These are phyloP conservation scores for Leccinum barrowsii DNA, from an alignment of 768 basidiomycete species.

Conservation along the genomic window DNA sequence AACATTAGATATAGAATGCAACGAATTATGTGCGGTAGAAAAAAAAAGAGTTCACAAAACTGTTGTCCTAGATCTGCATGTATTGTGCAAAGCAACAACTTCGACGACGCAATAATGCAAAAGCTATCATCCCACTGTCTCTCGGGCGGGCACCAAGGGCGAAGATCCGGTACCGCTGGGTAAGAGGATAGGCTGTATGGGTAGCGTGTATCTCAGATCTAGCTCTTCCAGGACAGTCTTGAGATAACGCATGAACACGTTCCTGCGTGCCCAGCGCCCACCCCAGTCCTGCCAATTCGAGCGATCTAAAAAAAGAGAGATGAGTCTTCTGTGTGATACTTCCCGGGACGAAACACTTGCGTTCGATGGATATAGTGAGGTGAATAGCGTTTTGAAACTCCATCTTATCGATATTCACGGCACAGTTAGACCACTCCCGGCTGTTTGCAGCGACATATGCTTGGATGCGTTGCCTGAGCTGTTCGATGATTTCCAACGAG, in stretches of 20 bases:
- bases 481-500: constrained; percentile 66
- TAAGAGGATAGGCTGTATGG: constrained; percentile 67
- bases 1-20: neutral
- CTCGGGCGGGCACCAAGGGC: neutral
- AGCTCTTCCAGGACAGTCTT: constrained; percentile 72
- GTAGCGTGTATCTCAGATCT: constrained; percentile 66
- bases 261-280: constrained; percentile 72
- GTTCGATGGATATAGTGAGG: constrained; percentile 68
- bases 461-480: constrained; percentile 55
- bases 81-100: neutral
- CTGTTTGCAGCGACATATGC: constrained; percentile 59
- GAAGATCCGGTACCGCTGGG: constrained; percentile 25
- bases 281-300: constrained; percentile 90
- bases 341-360: constrained; percentile 36
- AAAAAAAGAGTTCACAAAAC: neutral
- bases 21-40: neutral
- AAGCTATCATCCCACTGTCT: neutral
- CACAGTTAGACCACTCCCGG: constrained; percentile 68
- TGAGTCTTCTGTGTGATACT: neutral
- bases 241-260: constrained; percentile 69
- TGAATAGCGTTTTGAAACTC: constrained; percentile 70
- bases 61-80: neutral
- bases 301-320: constrained; percentile 44
- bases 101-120: neutral
- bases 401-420: constrained; percentile 75